Base-by-base conservation (phyloP, 2,329 filamentous ascomycete species). In the Purpureocillium takamizusanense region DNA sequence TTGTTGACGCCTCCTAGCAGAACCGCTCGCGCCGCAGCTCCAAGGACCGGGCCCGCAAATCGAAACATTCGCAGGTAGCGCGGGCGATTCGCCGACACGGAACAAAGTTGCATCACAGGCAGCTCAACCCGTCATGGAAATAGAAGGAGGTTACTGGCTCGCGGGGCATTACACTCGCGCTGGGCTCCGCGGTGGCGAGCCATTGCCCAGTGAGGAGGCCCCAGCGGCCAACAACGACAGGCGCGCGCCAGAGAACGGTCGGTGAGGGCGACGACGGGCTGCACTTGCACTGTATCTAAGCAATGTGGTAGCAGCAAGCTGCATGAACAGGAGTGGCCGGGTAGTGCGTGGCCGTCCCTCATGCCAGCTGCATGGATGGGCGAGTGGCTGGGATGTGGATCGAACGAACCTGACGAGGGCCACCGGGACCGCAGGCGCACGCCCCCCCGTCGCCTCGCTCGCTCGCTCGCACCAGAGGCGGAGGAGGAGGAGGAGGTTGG, bases 171-270 rank as follows among this genome's bases (percentile, higher is more conserved):
- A 14, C 8, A 28, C 13, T 12, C 12, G 21, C 8, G 7, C 31
- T 14, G 31, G 21, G 31, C 30, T 25, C 28, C 13, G 18, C 5
- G 29, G n/a, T 27, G 29, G 33, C 35, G 29, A 36, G 34, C 42
- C 35, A 44, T 44, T 46, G 39, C 35, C 39, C 38, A 44, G 39
- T 44, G 28, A 39, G 36, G 31, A n/a, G 33, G 21, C 16, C 21
- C 23, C 17, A n/a, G 28, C 12, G 18, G 13, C 32, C 15, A 31
- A 29, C 33, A 33, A 38, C 33, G 33, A 35, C 14, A 23, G 31
- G 31, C 15, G 15, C 25, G 35, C 29, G 15, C 15, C 13, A 33
- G 32, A 33, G 30, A 28, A 36, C 28, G 33, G 38, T 44, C 40
- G 40, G 42, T 41, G 39, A 44, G 33, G 15, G 35, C 35, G 3